Percentiles rank a stretch among this genome's conserved stretches.
Evolutionary conservation across 2,329 filamentous ascomycete genomes (phyloP).

Genomic region (Capronia epimyces): DNA sequence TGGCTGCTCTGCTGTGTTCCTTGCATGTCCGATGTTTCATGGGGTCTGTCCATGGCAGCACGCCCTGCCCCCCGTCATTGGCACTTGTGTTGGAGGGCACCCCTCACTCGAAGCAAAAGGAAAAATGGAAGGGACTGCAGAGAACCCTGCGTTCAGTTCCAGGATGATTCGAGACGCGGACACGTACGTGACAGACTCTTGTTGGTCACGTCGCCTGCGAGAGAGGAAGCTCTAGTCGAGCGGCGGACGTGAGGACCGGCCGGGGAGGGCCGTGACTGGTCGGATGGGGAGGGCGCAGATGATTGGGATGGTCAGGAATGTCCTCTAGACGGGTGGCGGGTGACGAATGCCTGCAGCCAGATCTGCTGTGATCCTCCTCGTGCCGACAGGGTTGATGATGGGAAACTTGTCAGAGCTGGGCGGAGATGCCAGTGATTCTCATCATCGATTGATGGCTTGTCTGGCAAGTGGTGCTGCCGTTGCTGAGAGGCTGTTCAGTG

Average conservation of each 20-base stretch:
- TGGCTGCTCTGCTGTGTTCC: constrained; percentile 18
- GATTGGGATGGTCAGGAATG: constrained; percentile 1
- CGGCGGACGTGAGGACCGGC: not conserved
- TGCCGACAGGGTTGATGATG: constrained; percentile 6
- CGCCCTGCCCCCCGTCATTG: not conserved
- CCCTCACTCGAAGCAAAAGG: not conserved
- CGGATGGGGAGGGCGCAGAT: not conserved
- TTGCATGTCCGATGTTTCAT: constrained; percentile 21
- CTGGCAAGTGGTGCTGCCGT: no score
- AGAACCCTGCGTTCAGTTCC: not conserved
- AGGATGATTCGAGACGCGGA: not conserved
- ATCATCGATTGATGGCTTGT: not conserved
- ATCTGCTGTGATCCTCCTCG: constrained; percentile 17
- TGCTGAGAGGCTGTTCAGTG: not conserved
- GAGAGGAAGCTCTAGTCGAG: not conserved
- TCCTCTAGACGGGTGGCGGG: constrained; percentile 6
- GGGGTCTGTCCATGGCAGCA: not conserved
- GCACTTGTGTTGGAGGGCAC: not conserved
- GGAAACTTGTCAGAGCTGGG: constrained; percentile 2
- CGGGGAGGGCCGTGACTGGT: not conserved
- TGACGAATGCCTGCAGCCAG: constrained; percentile 21
- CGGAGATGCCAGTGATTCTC: constrained; percentile 5
- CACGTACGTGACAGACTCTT: not conserved
- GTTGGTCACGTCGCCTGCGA: not conserved
- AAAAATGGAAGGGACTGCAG: not conserved